phyloP scores from a whole-genome alignment of 2,329 filamentous ascomycete genomes.

The Bimuria novae-zelandiae region DNA sequence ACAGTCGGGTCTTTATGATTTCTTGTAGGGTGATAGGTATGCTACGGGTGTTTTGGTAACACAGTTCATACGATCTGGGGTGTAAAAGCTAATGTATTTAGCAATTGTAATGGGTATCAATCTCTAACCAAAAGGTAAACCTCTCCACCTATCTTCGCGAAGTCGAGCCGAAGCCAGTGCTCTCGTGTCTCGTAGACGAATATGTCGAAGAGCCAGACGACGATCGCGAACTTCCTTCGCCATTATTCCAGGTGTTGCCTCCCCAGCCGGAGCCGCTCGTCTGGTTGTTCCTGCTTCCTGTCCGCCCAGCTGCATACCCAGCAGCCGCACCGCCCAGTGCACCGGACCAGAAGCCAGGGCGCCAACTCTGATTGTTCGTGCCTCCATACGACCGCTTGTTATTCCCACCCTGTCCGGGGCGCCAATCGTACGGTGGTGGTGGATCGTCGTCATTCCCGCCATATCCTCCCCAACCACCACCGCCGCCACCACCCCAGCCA shows the following conservation, averaged over 20 bases:
- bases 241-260: slow-evolving; percentile 40
- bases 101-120: slow-evolving; percentile 32
- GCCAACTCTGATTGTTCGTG: slow-evolving; percentile 58
- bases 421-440: slow-evolving; percentile 55
- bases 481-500: slow-evolving; percentile 47
- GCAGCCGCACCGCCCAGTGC: slow-evolving; percentile 71
- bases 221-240: slow-evolving; percentile 43
- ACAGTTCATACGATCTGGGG: background rate
- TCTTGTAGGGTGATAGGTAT: background rate
- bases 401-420: slow-evolving; percentile 18
- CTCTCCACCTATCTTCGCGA: slow-evolving; percentile 39
- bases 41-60: background rate
- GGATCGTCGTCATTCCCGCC: slow-evolving; percentile 51
- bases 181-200: slow-evolving; percentile 63
- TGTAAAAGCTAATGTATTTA: background rate
- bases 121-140: slow-evolving; percentile 29
- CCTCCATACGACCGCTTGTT: slow-evolving; percentile 21
- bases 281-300: slow-evolving; percentile 44
- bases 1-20: no score
- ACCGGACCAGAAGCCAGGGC: slow-evolving; percentile 76
- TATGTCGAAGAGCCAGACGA: slow-evolving; percentile 34
- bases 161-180: slow-evolving; percentile 75
- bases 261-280: slow-evolving; percentile 41
- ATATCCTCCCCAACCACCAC: slow-evolving; percentile 38
- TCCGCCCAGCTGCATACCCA: slow-evolving; percentile 64